phyloP scores from a whole-genome alignment of 2,329 filamentous ascomycete species.

The Septoria linicola region DNA sequence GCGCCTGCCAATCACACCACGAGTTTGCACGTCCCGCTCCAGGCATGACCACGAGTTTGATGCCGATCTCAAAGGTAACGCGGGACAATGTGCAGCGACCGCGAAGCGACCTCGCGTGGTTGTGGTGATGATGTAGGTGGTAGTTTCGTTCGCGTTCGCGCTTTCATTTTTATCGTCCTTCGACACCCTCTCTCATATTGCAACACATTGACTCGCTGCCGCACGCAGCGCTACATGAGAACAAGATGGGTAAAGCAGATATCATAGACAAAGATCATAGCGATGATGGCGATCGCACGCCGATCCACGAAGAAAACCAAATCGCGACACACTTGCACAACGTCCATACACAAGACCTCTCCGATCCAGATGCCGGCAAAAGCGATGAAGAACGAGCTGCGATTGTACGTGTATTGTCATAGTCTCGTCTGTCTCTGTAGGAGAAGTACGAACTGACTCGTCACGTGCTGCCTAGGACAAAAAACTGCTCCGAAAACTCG shows the following conservation, averaged over 20 bases:
- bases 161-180: not conserved
- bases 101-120: slow-evolving; percentile 5
- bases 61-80: slow-evolving; percentile 2
- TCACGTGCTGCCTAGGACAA: slow-evolving; percentile 51
- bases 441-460: not conserved
- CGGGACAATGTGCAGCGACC: slow-evolving; percentile 4
- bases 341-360: not conserved
- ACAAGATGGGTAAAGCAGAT: slow-evolving; percentile 5
- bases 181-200: not conserved
- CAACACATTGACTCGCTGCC: not conserved
- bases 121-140: slow-evolving; percentile 1
- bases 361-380: slow-evolving; percentile 17
- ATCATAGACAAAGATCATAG: not conserved
- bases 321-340: not conserved
- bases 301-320: not conserved
- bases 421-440: too few species aligned
- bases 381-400: slow-evolving; percentile 14
- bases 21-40: not conserved
- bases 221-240: not conserved
- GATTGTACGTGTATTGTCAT: slow-evolving; percentile 4
- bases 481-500: slow-evolving; percentile 62
- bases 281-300: slow-evolving; percentile 6
- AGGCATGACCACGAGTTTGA: not conserved
- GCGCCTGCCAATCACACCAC: not conserved
- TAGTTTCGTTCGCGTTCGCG: not conserved